Conservation (phyloP, 1,139 yeast genomes). For the Arxiozyma bovina region DNA sequence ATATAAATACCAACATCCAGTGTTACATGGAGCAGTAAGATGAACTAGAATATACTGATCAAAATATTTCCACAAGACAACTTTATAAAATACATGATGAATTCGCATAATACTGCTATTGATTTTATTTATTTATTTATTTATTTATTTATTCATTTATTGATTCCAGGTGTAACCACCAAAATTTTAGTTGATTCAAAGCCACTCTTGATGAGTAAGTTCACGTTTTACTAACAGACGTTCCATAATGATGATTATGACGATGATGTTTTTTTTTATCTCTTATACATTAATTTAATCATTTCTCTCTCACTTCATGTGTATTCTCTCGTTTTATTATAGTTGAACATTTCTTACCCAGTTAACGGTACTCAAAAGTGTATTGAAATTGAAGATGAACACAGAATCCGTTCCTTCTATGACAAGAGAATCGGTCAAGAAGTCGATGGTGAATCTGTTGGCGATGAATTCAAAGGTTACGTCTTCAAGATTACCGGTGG, state of each 20-base stretch:
- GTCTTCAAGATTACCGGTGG: constrained; percentile 98
- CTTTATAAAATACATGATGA: too few species aligned
- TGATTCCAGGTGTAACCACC: too few species aligned
- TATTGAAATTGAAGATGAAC: constrained; percentile 97
- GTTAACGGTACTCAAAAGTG: constrained; percentile 99
- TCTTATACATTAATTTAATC: background rate
- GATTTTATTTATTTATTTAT: too few species aligned
- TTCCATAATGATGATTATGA: background rate
- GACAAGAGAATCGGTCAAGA: constrained; percentile 99
- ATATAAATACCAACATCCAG: too few species aligned
- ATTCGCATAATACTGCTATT: too few species aligned
- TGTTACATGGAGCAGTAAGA: too few species aligned
- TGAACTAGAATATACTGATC: too few species aligned
- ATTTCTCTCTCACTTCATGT: background rate
- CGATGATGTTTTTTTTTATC: constrained; percentile 7
- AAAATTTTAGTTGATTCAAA: background rate
- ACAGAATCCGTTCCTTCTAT: constrained; percentile 96
- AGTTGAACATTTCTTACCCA: constrained; percentile 99
- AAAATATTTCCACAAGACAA: too few species aligned
- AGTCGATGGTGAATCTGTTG: constrained; percentile 96
- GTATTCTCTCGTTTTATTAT: constrained; percentile 5
- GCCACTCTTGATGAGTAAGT: background rate
- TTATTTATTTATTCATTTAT: too few species aligned
- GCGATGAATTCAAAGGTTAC: constrained; percentile 99
- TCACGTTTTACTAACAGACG: constrained; percentile 1